These are phyloP conservation scores for Diplocarpon rosae DNA, from an alignment of 2,329 filamentous ascomycete genomes.

Conservation along the genomic window DNA sequence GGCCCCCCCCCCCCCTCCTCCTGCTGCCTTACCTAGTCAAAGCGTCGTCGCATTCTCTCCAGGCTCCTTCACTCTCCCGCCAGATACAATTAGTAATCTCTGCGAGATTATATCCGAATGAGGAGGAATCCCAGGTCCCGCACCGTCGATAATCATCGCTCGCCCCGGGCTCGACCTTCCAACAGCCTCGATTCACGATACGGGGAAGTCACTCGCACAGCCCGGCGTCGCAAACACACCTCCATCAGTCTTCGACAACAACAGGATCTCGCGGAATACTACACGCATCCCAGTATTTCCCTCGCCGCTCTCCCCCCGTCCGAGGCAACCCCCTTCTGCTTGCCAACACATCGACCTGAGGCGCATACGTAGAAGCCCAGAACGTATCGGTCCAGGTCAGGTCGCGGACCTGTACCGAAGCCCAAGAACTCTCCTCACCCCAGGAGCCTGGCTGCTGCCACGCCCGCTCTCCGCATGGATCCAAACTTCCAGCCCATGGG, in stretches of 20 bases:
- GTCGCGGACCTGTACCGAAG: slow-evolving; percentile 16
- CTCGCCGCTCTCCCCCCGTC: background rate
- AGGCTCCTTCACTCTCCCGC: background rate
- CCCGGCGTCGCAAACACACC: slow-evolving; percentile 20
- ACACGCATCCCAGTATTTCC: background rate
- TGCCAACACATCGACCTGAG: no score
- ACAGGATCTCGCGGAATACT: background rate
- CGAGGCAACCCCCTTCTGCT: background rate
- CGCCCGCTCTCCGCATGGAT: slow-evolving; percentile 22
- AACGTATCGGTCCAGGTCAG: slow-evolving; percentile 3
- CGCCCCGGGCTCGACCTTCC: background rate
- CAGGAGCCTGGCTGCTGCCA: slow-evolving; percentile 22
- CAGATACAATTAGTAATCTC: background rate
- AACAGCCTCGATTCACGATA: background rate
- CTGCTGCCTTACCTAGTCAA: no score
- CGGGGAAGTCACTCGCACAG: background rate
- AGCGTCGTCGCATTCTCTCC: no score
- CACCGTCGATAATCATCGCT: background rate
- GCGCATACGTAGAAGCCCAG: no score
- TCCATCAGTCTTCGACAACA: slow-evolving; percentile 9
- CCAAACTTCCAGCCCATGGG: slow-evolving; percentile 26
- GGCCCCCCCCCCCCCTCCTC: no score
- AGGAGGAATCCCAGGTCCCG: background rate
- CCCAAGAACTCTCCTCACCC: slow-evolving; percentile 7
- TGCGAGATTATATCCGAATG: background rate